These are phyloP conservation scores for Lunasporangiospora selenospora DNA, from an alignment of 192 early-diverging fungal genomes.

Conservation along the genomic window DNA sequence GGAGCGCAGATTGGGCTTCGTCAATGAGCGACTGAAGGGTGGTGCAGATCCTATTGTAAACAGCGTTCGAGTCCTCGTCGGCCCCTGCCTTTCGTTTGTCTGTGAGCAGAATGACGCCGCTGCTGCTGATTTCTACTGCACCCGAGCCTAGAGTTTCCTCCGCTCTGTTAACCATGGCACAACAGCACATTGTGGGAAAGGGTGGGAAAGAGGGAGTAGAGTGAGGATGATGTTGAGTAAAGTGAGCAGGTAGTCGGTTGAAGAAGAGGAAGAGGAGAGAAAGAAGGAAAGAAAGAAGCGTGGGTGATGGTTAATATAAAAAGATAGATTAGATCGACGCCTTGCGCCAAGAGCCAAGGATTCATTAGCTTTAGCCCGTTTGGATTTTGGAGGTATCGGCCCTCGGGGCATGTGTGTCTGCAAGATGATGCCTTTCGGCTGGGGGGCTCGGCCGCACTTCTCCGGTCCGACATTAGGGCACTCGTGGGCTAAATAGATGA, in stretches of 20 bases:
- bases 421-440: too few relatives aligned
- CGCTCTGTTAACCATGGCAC: constrained; percentile 21
- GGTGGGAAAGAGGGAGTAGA: neutral
- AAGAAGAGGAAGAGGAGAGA: neutral
- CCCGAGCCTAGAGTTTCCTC: constrained; percentile 15
- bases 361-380: too few relatives aligned
- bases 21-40: constrained; percentile 23
- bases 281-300: neutral
- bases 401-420: too few relatives aligned
- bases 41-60: constrained; percentile 38
- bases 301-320: neutral
- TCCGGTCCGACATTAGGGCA: too few relatives aligned
- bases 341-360: too few relatives aligned
- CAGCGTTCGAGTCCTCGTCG: constrained; percentile 21
- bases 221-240: neutral
- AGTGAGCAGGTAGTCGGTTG: neutral
- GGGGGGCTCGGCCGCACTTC: too few relatives aligned
- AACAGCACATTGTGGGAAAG: neutral
- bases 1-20: constrained; percentile 26
- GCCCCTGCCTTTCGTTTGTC: too few relatives aligned
- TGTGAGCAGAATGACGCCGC: neutral
- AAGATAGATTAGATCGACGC: neutral
- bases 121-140: neutral
- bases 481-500: too few relatives aligned
- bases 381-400: too few relatives aligned